Conservation (phyloP, 2,329 filamentous ascomycete genomes). For the Colletotrichum phormii region DNA sequence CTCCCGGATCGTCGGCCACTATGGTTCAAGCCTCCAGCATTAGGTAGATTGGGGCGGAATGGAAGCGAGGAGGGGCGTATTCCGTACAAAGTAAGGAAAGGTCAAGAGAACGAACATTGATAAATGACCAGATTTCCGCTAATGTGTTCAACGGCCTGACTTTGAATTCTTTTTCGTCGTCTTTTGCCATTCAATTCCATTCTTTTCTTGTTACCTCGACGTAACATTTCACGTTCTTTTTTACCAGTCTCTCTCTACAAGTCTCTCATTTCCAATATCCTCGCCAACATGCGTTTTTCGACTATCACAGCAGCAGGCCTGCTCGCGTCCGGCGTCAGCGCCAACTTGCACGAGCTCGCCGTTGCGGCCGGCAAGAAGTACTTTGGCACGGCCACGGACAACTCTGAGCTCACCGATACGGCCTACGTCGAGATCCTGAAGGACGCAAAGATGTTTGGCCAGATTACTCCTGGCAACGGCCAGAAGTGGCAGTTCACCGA, state of each 20-base stretch:
- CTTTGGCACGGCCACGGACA: conserved; percentile 75
- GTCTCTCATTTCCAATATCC: conserved; percentile 9
- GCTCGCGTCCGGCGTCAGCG: conserved; percentile 29
- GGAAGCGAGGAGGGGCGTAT: neutral
- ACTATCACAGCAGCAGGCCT: conserved; percentile 30
- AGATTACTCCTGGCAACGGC: conserved; percentile 73
- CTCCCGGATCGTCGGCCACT: conserved; percentile 21
- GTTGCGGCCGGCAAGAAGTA: conserved; percentile 55
- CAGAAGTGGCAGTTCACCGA: conserved; percentile 75
- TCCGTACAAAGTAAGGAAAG: too few relatives aligned
- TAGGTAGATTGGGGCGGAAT: conserved; percentile 16
- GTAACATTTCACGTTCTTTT: conserved; percentile 10
- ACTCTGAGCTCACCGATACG: conserved; percentile 60
- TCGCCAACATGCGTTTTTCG: conserved; percentile 26
- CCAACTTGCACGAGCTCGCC: conserved; percentile 51
- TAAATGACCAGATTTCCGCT: conserved; percentile 2
- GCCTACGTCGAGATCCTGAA: conserved; percentile 66
- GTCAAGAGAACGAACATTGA: neutral
- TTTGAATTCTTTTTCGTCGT: neutral
- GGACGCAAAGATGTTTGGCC: conserved; percentile 72
- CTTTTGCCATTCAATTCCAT: conserved; percentile 18
- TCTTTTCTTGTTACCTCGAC: conserved; percentile 14
- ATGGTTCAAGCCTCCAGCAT: conserved; percentile 13
- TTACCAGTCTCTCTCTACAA: neutral
- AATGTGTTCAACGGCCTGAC: neutral